Evolutionary conservation across 306 rosid genomes (phyloP), one percentile per base, ranked within the genome.

Genomic region (Dalbergia cochinchinensis): DNA sequence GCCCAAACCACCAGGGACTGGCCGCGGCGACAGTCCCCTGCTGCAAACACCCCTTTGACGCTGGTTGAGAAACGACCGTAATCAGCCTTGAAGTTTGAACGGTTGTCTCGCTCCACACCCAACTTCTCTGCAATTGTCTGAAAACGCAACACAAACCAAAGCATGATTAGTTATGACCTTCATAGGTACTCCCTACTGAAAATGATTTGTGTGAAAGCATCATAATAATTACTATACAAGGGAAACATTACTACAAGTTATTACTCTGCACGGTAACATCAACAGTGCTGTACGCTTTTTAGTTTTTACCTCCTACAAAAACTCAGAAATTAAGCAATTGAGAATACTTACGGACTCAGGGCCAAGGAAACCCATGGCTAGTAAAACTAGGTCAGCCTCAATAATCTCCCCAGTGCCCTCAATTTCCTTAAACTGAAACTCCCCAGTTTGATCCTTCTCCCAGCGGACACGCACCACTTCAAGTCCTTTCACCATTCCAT

Each of bases 281-380:
- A 50, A 13, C 55, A 50, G 55, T 14, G 5, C 53, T 11, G 15
- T 47, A 14, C 5, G 6, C 6, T 4, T 35, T 35, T 35, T 6
- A 35, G n/a, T n/a, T n/a, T n/a, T n/a, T n/a, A n/a, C 6, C 39
- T 6, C 4, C 39, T 5, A 35, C 39, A 26, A 39, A 14, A 10
- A 65, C 55, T 16, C 3, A 48, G n/a, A 63, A 51, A 71, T 37
- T 11, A 26, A 48, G 57, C 14, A 50, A 19, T 70, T 68, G n/a
- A 41, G 65, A 78, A 60, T 48, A 87, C 98, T 91, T 65, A 95
- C 99, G 81, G 93, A 73, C 77, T 95, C 98, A 1, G 99, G 99
- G 73, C 99, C 99, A 41, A 95, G 99, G 89, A 95, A 95, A 18
- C 99, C 99, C 99, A 95, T 93, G 73, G 99, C 99, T 10, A 95